phyloP scores from a whole-genome alignment of 139 green algal species.

The Mesostigma viride region DNA sequence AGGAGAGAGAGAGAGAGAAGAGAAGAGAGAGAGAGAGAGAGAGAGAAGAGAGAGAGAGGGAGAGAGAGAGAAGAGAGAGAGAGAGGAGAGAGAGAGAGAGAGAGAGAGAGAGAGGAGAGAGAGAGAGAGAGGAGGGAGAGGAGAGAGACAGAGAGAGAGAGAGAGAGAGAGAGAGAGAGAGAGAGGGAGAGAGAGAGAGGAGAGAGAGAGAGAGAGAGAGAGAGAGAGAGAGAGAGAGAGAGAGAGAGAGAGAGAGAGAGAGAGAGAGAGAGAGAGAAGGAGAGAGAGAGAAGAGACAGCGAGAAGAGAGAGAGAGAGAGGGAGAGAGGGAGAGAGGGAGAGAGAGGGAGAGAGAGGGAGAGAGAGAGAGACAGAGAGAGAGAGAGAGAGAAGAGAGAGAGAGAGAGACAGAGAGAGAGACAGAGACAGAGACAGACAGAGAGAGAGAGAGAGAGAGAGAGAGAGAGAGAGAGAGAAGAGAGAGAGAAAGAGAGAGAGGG shows the following conservation, averaged over 20 bases:
- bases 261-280: background rate
- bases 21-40: too few relatives aligned
- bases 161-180: background rate
- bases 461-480: too few relatives aligned
- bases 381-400: slow-evolving; percentile 14
- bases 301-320: slow-evolving; percentile 10
- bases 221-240: background rate
- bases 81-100: too few relatives aligned
- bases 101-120: background rate
- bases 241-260: background rate
- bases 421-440: too few relatives aligned
- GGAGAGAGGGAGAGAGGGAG: slow-evolving; percentile 15
- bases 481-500: too few relatives aligned
- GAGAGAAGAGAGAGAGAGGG: too few relatives aligned
- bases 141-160: too few relatives aligned
- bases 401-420: background rate
- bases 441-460: too few relatives aligned
- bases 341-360: slow-evolving; percentile 12
- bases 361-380: slow-evolving; percentile 9
- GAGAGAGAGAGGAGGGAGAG: background rate
- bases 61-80: too few relatives aligned
- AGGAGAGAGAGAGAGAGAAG: too few relatives aligned
- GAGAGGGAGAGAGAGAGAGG: background rate
- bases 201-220: background rate
- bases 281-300: slow-evolving; percentile 12